Base-by-base conservation (phyloP, 2,329 filamentous ascomycete species). In the Emericellopsis cladophorae region DNA sequence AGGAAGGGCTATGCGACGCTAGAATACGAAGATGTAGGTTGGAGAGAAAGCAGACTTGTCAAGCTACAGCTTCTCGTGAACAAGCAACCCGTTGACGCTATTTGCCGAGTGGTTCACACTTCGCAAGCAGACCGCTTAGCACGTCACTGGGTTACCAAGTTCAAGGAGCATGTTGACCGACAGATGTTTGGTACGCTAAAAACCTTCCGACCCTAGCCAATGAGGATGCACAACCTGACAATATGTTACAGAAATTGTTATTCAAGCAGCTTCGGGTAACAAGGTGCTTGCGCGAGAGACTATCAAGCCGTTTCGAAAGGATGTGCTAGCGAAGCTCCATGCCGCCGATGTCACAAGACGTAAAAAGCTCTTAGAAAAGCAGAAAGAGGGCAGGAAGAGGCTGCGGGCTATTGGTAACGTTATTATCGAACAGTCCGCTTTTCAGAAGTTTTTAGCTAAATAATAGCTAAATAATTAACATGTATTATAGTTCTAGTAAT, bases 1-100 rank as follows among this genome's bases (percentile, higher is more conserved):
- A 65, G 63, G 2, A 95, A 95, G 58, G 92, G 92, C 10, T 98
- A 98, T 52, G 92, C 92, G 0, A 92, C 84, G 31, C 74, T 98
- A 5, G 92, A 98, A 59, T 98, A 98, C 57, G 92, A 98, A 63
- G 92, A 98, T 51, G 83, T 88, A 1, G 90, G 85, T 1, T 98
- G 88, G 76, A 78, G 82, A 18, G 65, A 75, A 45, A 86, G 83
- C 53, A 79, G 79, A 46, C 79, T 98, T 33, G 78, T 86, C 46
- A 96, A 95, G 61, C 71, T 98, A 31, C 88, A 95, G 58, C 69
- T 98, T 3, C 74, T 96, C 7, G 90, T 98, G 47, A 98, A 98
- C 62, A 93, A 92, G 59, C 71, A 76, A 22, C 84, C 92, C 1
- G 92, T 98, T 2, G 92, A 98, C 61, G 92, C 92, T 10, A 88